Percentiles rank a stretch among this genome's conserved stretches.
Evolutionary conservation across 768 basidiomycete species (phyloP).

Genomic region (Pholiota molesta): DNA sequence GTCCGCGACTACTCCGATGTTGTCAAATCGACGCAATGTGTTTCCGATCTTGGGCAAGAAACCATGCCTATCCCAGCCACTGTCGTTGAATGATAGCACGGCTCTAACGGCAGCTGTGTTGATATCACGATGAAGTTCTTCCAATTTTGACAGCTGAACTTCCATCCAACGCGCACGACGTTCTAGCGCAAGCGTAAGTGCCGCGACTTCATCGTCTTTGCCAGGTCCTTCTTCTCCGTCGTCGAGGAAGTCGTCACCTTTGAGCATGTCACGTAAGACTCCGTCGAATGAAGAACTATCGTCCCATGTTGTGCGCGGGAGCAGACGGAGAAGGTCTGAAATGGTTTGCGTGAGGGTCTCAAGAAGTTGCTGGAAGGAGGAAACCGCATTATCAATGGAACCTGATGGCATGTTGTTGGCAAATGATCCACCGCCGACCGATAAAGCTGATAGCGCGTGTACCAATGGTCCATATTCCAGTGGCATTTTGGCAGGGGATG

Average conservation of each 20-base stretch:
- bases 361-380: slow-evolving; percentile 86
- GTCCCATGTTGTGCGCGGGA: slow-evolving; percentile 89
- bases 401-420: slow-evolving; percentile 83
- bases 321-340: slow-evolving; percentile 80
- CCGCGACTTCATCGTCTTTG: slow-evolving; percentile 84
- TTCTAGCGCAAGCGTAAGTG: slow-evolving; percentile 80
- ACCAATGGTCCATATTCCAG: slow-evolving; percentile 85
- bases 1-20: slow-evolving; percentile 59
- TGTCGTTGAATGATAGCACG: slow-evolving; percentile 82
- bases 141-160: slow-evolving; percentile 84
- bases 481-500: slow-evolving; percentile 78
- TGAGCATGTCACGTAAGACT: slow-evolving; percentile 85
- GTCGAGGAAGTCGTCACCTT: slow-evolving; percentile 85
- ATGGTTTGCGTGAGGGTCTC: slow-evolving; percentile 91
- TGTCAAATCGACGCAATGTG: slow-evolving; percentile 69
- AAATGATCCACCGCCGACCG: slow-evolving; percentile 84
- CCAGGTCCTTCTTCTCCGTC: slow-evolving; percentile 65
- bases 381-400: slow-evolving; percentile 89
- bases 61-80: slow-evolving; percentile 75
- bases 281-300: slow-evolving; percentile 90
- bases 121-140: slow-evolving; percentile 88
- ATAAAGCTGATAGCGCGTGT: slow-evolving; percentile 83
- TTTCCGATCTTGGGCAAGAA: slow-evolving; percentile 74
- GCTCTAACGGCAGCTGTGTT: slow-evolving; percentile 86
- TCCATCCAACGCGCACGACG: slow-evolving; percentile 95